Percentiles rank a stretch among this genome's conserved stretches.
These are phyloP conservation scores for Epichloe amarillans DNA, from an alignment of 2,329 filamentous ascomycete genomes.

Conservation along the genomic window DNA sequence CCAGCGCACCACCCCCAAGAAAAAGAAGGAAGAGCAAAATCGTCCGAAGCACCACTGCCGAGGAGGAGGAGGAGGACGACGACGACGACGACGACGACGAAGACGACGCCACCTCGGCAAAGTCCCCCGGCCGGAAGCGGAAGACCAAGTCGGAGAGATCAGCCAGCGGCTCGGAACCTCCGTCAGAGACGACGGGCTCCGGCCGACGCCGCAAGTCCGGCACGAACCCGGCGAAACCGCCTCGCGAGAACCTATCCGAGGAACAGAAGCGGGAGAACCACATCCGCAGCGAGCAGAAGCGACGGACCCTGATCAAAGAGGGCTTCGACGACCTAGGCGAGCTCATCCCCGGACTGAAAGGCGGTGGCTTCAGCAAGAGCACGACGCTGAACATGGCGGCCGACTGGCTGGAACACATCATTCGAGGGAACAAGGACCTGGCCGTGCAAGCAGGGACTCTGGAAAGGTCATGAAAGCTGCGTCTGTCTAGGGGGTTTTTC, in stretches of 20 bases:
- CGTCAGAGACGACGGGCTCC: slow-evolving; percentile 21
- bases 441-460: slow-evolving; percentile 12
- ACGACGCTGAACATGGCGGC: slow-evolving; percentile 62
- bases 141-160: slow-evolving; percentile 32
- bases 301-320: slow-evolving; percentile 66
- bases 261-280: slow-evolving; percentile 78
- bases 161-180: slow-evolving; percentile 16
- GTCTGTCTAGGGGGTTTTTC: background rate
- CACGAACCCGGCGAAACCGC: slow-evolving; percentile 27
- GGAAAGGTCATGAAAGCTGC: background rate
- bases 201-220: slow-evolving; percentile 39
- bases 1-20: slow-evolving; percentile 28
- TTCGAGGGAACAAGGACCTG: slow-evolving; percentile 53
- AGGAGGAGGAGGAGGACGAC: slow-evolving; percentile 21
- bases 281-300: slow-evolving; percentile 77
- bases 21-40: slow-evolving; percentile 44
- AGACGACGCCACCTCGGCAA: slow-evolving; percentile 18
- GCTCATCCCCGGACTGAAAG: slow-evolving; percentile 61
- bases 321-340: slow-evolving; percentile 70
- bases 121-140: slow-evolving; percentile 28
- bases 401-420: slow-evolving; percentile 62
- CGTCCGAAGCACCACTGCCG: slow-evolving; percentile 24
- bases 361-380: slow-evolving; percentile 72
- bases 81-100: slow-evolving; percentile 17
- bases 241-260: slow-evolving; percentile 62